Evolutionary conservation across 2,329 filamentous ascomycete species (phyloP).

Genomic region (Alternaria sp.): DNA sequence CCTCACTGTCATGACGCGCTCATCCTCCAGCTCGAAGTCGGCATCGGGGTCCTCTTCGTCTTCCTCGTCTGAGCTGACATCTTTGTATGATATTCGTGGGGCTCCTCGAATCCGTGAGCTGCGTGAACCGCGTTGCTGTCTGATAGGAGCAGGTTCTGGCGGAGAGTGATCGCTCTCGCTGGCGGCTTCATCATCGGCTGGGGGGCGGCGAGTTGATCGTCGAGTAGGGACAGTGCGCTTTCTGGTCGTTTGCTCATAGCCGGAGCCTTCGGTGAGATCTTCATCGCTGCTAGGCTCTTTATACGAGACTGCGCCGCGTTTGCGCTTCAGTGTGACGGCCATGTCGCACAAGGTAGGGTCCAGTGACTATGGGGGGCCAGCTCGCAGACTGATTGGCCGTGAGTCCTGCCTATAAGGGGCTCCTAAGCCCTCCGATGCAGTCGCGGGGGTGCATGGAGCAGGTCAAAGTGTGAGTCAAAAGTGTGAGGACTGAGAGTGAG

Average conservation of each 20-base stretch:
- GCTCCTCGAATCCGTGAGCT: slow-evolving; percentile 17
- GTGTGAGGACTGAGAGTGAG: neutral
- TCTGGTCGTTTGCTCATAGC: slow-evolving; percentile 8
- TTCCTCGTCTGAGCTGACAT: slow-evolving; percentile 37
- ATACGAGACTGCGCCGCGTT: slow-evolving; percentile 45
- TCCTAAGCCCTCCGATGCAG: slow-evolving; percentile 1
- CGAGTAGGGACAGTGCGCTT: slow-evolving; percentile 30
- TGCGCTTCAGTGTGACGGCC: slow-evolving; percentile 43
- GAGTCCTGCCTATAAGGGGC: neutral
- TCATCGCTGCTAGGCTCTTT: slow-evolving; percentile 46
- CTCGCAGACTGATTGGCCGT: neutral
- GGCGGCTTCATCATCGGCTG: slow-evolving; percentile 21
- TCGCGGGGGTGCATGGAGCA: slow-evolving; percentile 5
- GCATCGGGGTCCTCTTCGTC: slow-evolving; percentile 27
- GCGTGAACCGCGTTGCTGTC: slow-evolving; percentile 2
- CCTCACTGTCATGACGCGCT: slow-evolving; percentile 18
- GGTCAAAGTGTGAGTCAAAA: neutral
- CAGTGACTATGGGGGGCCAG: neutral
- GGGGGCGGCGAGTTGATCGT: slow-evolving; percentile 32
- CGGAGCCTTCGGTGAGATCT: slow-evolving; percentile 30
- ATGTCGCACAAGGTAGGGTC: slow-evolving; percentile 21
- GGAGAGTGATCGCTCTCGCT: slow-evolving; percentile 12
- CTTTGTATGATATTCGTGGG: slow-evolving; percentile 40
- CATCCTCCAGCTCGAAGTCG: slow-evolving; percentile 31
- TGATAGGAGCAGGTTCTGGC: slow-evolving; percentile 5